A percentile compares a stretch with the other conserved stretches of the same genome.
phyloP scores from a whole-genome alignment of 2,329 filamentous ascomycete genomes.

The Fusarium proliferatum region DNA sequence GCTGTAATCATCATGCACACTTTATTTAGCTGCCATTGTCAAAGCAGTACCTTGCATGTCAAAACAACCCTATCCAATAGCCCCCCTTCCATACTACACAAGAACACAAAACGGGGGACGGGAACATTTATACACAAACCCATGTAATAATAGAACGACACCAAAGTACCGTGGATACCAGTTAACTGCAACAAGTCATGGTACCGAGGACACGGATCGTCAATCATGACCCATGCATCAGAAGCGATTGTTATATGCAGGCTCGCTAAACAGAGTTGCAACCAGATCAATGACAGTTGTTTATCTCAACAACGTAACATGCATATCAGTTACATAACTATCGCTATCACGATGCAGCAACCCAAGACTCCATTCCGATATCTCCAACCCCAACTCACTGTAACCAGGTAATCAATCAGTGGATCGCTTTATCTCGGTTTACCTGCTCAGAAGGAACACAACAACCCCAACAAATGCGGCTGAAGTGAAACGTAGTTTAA shows the following conservation, averaged over 20 bases:
- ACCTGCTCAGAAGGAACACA: background rate
- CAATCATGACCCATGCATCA: background rate
- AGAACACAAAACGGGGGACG: background rate
- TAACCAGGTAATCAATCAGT: background rate
- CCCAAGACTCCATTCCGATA: constrained; percentile 2
- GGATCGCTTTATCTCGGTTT: constrained; percentile 15
- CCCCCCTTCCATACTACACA: too few relatives aligned
- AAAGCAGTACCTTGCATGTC: background rate
- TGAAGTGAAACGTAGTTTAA: constrained; percentile 6
- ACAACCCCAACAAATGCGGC: background rate
- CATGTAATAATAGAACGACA: background rate
- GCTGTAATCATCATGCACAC: background rate
- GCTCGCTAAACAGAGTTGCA: background rate
- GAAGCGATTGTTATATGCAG: constrained; percentile 3
- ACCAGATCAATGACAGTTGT: constrained; percentile 3
- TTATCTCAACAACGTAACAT: constrained; percentile 1
- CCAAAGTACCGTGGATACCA: background rate
- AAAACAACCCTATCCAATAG: background rate
- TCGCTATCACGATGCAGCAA: background rate
- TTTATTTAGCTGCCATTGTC: background rate
- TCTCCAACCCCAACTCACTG: background rate
- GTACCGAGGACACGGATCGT: background rate
- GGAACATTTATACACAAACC: background rate
- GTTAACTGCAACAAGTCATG: background rate
- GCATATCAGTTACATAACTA: background rate